These are phyloP conservation scores for Peronosclerospora sorghi DNA, from an alignment of 352 stramenopile species.

Conservation along the genomic window DNA sequence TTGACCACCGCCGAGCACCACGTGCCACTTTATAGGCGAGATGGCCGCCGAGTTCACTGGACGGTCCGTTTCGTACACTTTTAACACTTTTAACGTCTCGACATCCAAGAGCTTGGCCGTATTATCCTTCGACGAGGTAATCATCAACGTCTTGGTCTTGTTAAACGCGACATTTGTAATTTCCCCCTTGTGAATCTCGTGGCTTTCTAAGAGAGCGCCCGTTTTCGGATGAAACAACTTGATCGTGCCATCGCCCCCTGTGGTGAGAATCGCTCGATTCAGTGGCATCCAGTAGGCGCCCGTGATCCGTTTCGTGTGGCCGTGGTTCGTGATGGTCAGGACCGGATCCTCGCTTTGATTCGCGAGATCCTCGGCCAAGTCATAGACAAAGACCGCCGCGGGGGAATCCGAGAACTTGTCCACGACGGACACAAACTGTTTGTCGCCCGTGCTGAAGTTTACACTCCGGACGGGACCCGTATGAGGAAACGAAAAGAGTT, in stretches of 20 bases:
- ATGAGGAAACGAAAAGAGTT: slow-evolving; percentile 81
- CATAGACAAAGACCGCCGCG: slow-evolving; percentile 70
- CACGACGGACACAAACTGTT: slow-evolving; percentile 72
- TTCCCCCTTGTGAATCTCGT: slow-evolving; percentile 91
- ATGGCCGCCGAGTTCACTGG: slow-evolving; percentile 98
- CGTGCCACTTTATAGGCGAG: slow-evolving; percentile 91
- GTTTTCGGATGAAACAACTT: slow-evolving; percentile 76
- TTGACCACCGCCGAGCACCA: slow-evolving; percentile 96
- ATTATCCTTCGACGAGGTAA: slow-evolving; percentile 96
- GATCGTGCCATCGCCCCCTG: slow-evolving; percentile 64
- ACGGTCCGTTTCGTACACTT: slow-evolving; percentile 97
- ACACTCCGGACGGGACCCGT: slow-evolving; percentile 74
- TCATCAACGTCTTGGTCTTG: slow-evolving; percentile 92
- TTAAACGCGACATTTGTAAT: slow-evolving; percentile 96
- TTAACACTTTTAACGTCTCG: slow-evolving; percentile 91
- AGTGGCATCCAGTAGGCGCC: slow-evolving; percentile 79
- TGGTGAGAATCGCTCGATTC: slow-evolving; percentile 83
- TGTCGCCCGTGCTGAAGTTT: slow-evolving; percentile 81
- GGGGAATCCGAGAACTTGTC: slow-evolving; percentile 81
- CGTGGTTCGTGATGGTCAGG: slow-evolving; percentile 68
- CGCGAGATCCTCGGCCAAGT: slow-evolving; percentile 49
- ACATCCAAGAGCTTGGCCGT: slow-evolving; percentile 95
- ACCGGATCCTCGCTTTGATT: slow-evolving; percentile 52
- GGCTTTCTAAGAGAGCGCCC: slow-evolving; percentile 58
- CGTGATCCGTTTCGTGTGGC: slow-evolving; percentile 70